phyloP scores from a whole-genome alignment of 2,329 filamentous ascomycete genomes.

The Aspergillus fischeri region DNA sequence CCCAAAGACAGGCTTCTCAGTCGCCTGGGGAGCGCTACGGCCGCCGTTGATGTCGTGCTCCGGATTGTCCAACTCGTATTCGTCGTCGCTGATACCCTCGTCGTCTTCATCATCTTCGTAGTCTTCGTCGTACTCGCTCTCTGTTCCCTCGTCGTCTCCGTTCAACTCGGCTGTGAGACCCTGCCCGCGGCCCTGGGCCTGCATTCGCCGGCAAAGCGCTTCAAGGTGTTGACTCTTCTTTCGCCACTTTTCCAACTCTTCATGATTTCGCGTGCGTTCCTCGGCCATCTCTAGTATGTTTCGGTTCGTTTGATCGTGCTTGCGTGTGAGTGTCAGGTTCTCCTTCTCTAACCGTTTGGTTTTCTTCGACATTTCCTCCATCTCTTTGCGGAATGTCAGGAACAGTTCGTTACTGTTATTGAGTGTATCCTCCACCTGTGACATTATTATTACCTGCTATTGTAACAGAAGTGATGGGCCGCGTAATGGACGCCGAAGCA shows the following conservation, averaged over 20 bases:
- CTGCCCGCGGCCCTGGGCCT: slow-evolving; percentile 82
- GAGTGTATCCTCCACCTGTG: slow-evolving; percentile 92
- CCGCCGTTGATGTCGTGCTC: slow-evolving; percentile 24
- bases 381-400: slow-evolving; percentile 94
- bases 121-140: slow-evolving; percentile 53
- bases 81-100: slow-evolving; percentile 57
- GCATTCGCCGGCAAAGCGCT: slow-evolving; percentile 93
- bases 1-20: slow-evolving; percentile 43
- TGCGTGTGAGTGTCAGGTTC: slow-evolving; percentile 83
- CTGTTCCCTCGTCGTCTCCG: slow-evolving; percentile 39
- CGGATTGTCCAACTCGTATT: slow-evolving; percentile 42
- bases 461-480: slow-evolving; percentile 16
- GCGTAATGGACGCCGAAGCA: slow-evolving; percentile 28
- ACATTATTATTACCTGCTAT: slow-evolving; percentile 44
- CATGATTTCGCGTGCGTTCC: slow-evolving; percentile 72
- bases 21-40: slow-evolving; percentile 22
- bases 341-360: slow-evolving; percentile 96
- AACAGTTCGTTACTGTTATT: slow-evolving; percentile 99
- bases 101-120: slow-evolving; percentile 64
- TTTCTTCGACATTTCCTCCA: slow-evolving; percentile 99
- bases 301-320: slow-evolving; percentile 87
- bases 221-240: slow-evolving; percentile 88
- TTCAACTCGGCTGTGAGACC: slow-evolving; percentile 60
- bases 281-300: slow-evolving; percentile 98
- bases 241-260: slow-evolving; percentile 72